Base-by-base conservation (phyloP, 139 green algal species). In the Diplosphaera chodatii region DNA sequence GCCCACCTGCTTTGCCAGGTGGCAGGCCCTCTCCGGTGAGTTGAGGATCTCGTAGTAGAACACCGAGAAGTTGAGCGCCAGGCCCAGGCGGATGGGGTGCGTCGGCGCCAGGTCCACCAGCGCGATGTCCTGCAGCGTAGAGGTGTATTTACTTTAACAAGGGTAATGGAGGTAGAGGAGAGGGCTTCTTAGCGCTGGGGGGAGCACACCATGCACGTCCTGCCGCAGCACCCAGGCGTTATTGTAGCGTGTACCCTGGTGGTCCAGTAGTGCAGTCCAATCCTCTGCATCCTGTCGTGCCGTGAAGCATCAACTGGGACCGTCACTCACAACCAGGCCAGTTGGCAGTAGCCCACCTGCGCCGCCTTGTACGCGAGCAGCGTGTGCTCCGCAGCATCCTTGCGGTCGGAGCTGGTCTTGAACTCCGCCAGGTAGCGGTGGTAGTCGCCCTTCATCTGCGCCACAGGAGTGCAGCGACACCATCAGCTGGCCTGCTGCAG, bases 11-110 rank as follows among this genome's bases (percentile, higher is more conserved):
- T 99, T 99, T 4, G 94, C 94, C 69, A 99, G 83, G 73, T 95
- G 83, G 88, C 94, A 98, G 18, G 94, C 94, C 40, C 89, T 86
- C 85, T 99, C 95, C 18, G 95, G 95, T 21, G 93, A 97, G 88
- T 99, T 99, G 40, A 99, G 79, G 77, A 99, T 98, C 82, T 99
- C 95, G 68, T 99, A 99, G 86, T 99, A 99, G 82, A 99, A 99
- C 15, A 99, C 95, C 18, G 91, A 97, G 85, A 99, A 99, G 88
- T 99, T 99, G 55, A 99, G 87, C 10, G 95, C 95, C 68, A 99
- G 87, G 63, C 95, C 95, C 67, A 99, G 87, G 56, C 95, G 86
- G 70, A 99, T 99, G 66, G 95, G 95, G 85, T 99, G 96, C 25
- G 95, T 99, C 25, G 92, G 88, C 22, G 93, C 85, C 63, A 99